Base-by-base conservation (phyloP, 1,284 basidiomycete genomes). In the Marasmius sp. region DNA sequence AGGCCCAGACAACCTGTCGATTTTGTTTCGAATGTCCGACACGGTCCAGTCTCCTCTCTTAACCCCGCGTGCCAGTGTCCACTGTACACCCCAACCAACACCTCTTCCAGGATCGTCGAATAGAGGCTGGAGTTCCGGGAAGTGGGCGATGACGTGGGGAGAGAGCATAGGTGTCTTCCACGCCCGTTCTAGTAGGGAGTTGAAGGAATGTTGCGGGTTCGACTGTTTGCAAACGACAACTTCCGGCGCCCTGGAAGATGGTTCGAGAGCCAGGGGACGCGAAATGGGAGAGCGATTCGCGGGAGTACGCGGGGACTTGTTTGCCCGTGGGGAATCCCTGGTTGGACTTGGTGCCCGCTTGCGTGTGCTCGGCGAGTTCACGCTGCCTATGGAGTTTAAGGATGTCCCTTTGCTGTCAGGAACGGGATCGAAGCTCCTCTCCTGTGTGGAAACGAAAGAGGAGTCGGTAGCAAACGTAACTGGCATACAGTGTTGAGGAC, bases 1-100 rank as follows among this genome's bases (percentile, higher is more conserved):
- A 0, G 84, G 85, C 39, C 58, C 68, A n/a, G 20, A 14, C 12
- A 89, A 74, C 6, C 68, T 16, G 0, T 64, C 56, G 0, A 87
- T 72, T 12, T 77, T 73, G 6, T 51, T 58, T 2, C 69, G 70
- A 0, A 87, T 74, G 7, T 77, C 72, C 1, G 69, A 62, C 85
- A 78, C 85, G n/a, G 55, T 70, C 83, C 80, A 89, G 1, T 56
- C 38, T 0, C 70, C 70, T 8, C 69, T 69, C 0, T 76, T 74
- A 4, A 85, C 72, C 1, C 87, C 87, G n/a, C 85, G 79, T 12
- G 85, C 83, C 16, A 88, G 70, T 63, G 86, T 83, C 57, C 75
- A 87, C 49, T 85, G 79, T 0, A 80, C 80, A 0, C 85, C 86
- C 79, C 85, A 86, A 10, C 78, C 66, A 16, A 89, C 77, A 5